These are phyloP conservation scores for Paraconiothyrium sp. DNA, from an alignment of 2,329 filamentous ascomycete genomes.

Conservation along the genomic window DNA sequence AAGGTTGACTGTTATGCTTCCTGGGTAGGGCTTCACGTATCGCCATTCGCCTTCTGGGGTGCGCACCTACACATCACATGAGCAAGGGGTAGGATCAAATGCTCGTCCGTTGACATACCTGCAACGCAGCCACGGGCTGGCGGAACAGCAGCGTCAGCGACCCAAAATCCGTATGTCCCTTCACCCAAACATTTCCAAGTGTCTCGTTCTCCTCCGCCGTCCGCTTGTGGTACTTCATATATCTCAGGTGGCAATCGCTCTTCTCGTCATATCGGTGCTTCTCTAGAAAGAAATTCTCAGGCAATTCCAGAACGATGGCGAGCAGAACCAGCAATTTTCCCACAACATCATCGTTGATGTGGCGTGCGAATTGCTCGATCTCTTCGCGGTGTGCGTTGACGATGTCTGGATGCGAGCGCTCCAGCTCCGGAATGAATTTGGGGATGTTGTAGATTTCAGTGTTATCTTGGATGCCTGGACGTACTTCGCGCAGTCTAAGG, in stretches of 20 bases:
- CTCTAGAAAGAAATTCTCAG: constrained; percentile 64
- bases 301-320: constrained; percentile 67
- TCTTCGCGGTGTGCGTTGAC: constrained; percentile 51
- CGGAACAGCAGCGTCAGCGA: constrained; percentile 65
- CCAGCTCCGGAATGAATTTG: constrained; percentile 67
- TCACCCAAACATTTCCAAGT: constrained; percentile 41
- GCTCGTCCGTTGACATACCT: constrained; percentile 51
- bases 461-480: constrained; percentile 59
- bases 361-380: constrained; percentile 63
- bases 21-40: constrained; percentile 50
- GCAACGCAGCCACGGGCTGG: constrained; percentile 65
- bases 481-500: constrained; percentile 39
- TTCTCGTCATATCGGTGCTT: constrained; percentile 66
- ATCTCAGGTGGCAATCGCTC: constrained; percentile 67
- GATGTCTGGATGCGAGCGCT: constrained; percentile 49
- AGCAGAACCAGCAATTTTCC: constrained; percentile 61
- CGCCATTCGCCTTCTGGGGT: constrained; percentile 45
- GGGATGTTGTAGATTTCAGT: constrained; percentile 68
- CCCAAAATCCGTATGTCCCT: constrained; percentile 66
- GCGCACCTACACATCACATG: constrained; percentile 11
- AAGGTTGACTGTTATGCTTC: constrained; percentile 51
- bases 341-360: constrained; percentile 47
- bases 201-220: constrained; percentile 55
- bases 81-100: neutral
- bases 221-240: constrained; percentile 67